Conservation (phyloP, 352 stramenopile genomes). For the Globisporangium acanthophoron region DNA sequence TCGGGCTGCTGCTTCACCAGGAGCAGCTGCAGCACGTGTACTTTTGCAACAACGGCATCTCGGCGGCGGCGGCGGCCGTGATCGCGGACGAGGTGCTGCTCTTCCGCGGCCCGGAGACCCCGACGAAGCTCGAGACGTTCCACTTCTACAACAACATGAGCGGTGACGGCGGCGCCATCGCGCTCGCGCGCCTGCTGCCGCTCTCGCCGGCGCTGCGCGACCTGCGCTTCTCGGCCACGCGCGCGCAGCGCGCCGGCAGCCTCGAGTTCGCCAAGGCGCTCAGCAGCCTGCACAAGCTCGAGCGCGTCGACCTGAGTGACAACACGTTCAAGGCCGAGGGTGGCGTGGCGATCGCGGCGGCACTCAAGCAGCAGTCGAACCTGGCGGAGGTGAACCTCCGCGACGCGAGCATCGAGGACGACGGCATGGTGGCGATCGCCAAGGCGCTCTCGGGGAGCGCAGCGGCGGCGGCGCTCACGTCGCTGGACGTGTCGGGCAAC, state of each 20-base stretch:
- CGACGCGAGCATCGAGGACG: conserved; percentile 89
- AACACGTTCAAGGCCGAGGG: conserved; percentile 91
- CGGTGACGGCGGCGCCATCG: conserved; percentile 87
- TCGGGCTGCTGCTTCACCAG: conserved; percentile 76
- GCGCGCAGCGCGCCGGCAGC: conserved; percentile 81
- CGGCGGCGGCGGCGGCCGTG: conserved; percentile 77
- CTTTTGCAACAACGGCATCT: conserved; percentile 96
- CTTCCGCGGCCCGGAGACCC: conserved; percentile 53
- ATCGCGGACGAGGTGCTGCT: conserved; percentile 87
- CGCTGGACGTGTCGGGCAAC: conserved; percentile 93
- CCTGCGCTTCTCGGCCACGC: conserved; percentile 92
- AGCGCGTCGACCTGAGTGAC: conserved; percentile 91
- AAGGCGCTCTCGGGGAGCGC: conserved; percentile 55
- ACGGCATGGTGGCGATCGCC: conserved; percentile 81
- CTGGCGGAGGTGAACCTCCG: conserved; percentile 88
- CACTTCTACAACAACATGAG: conserved; percentile 99
- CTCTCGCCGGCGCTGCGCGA: conserved; percentile 84
- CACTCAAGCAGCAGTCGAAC: conserved; percentile 58
- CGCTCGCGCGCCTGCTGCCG: conserved; percentile 82
- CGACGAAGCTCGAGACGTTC: conserved; percentile 87
- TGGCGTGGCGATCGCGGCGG: conserved; percentile 76
- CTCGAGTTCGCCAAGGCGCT: conserved; percentile 85
- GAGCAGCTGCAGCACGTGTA: conserved; percentile 80
- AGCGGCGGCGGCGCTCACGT: conserved; percentile 27
- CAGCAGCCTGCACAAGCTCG: conserved; percentile 53